phyloP scores from a whole-genome alignment of 1,284 basidiomycete species.

The Sanghuangporus weigelae region DNA sequence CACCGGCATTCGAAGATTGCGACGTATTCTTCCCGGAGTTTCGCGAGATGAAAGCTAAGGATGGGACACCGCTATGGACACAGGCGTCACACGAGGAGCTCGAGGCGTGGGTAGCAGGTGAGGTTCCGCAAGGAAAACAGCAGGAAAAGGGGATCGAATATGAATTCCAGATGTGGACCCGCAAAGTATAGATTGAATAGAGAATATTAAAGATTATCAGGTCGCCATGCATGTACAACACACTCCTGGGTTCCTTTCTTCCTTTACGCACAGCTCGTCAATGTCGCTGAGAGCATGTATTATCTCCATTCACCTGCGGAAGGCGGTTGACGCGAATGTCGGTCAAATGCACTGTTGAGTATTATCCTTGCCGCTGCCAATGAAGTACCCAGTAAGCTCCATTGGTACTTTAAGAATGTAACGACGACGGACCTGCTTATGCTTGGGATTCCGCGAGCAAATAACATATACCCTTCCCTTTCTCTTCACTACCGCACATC shows the following conservation, averaged over 20 bases:
- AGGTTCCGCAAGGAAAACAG: slow-evolving; percentile 70
- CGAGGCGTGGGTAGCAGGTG: slow-evolving; percentile 72
- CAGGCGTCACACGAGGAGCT: slow-evolving; percentile 57
- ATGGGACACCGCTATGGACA: slow-evolving; percentile 43
- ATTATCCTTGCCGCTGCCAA: slow-evolving; percentile 56
- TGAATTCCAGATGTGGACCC: slow-evolving; percentile 91
- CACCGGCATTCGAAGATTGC: slow-evolving; percentile 74
- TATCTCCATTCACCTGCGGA: neutral
- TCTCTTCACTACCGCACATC: slow-evolving; percentile 79
- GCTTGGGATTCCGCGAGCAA: slow-evolving; percentile 93
- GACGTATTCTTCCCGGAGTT: slow-evolving; percentile 87
- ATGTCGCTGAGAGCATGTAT: neutral
- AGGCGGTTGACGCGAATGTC: neutral
- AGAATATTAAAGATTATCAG: neutral
- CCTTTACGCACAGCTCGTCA: neutral
- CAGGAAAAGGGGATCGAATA: slow-evolving; percentile 80
- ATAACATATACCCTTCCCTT: slow-evolving; percentile 93
- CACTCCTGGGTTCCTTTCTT: neutral
- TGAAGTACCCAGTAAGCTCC: neutral
- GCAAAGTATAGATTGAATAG: slow-evolving; percentile 23
- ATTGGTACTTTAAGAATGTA: neutral
- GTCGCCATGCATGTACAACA: neutral
- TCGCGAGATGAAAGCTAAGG: slow-evolving; percentile 28
- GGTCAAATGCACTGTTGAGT: neutral
- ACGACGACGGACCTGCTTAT: slow-evolving; percentile 81